Conservation (phyloP, 768 basidiomycete genomes). For the Hygrocybe punicea region DNA sequence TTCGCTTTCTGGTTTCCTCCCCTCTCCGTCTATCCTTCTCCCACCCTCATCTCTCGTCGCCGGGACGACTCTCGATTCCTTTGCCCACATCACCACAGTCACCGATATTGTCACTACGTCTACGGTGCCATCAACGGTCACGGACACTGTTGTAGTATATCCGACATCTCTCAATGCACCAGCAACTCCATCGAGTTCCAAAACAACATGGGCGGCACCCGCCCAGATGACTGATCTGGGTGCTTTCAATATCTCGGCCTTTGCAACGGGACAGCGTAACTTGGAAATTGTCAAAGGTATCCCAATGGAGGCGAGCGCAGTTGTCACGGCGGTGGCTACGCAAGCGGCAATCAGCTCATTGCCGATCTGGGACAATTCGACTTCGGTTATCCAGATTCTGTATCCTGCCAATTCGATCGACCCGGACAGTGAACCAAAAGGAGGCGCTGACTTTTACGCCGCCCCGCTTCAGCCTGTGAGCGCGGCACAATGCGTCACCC, state of each 20-base stretch:
- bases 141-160: constrained; percentile 24
- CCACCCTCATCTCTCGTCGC: not conserved
- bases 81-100: not conserved
- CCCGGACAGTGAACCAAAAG: constrained; percentile 57
- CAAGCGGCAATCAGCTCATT: not conserved
- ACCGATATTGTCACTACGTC: not conserved
- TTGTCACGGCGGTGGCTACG: not conserved
- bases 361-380: constrained; percentile 28
- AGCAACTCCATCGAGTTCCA: constrained; percentile 8
- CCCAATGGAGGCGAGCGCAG: constrained; percentile 35
- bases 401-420: constrained; percentile 71
- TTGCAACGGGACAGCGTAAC: constrained; percentile 54
- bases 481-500: constrained; percentile 49
- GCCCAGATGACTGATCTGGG: constrained; percentile 54
- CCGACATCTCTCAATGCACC: constrained; percentile 8
- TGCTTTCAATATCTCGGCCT: constrained; percentile 56
- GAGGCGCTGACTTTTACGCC: constrained; percentile 70
- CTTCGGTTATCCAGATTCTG: constrained; percentile 55
- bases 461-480: constrained; percentile 40
- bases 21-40: not conserved
- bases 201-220: constrained; percentile 50
- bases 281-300: constrained; percentile 52
- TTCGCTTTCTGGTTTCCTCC: not conserved
- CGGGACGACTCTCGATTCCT: not conserved
- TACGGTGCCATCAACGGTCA: constrained; percentile 17